These are phyloP conservation scores for Aurinia saxatilis DNA, from an alignment of 345 rosid species.

Conservation along the genomic window DNA sequence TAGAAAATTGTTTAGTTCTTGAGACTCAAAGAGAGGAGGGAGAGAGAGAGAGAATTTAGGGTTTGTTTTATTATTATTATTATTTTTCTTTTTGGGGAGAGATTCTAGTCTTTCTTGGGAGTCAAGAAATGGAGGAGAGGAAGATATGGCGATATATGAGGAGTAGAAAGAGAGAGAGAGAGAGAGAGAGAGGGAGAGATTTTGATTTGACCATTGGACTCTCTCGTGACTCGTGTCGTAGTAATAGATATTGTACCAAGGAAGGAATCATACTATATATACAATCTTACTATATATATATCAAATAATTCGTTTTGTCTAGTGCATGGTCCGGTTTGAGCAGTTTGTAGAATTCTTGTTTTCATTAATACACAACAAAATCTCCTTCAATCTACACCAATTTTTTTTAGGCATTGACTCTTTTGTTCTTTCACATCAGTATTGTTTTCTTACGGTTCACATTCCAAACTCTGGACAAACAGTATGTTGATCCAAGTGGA, in stretches of 20 bases:
- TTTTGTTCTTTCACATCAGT: no score
- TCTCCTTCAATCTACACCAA: no score
- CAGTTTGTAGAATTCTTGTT: no score
- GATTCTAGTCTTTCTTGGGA: constrained; percentile 20
- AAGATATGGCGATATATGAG: constrained; percentile 39
- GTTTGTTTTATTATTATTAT: neutral
- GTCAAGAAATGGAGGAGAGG: constrained; percentile 65
- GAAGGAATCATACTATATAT: neutral
- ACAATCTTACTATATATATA: no score
- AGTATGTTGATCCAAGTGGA: no score
- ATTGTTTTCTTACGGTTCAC: no score
- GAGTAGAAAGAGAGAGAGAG: constrained; percentile 4
- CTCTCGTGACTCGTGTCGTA: neutral
- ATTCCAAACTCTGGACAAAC: no score
- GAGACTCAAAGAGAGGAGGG: neutral
- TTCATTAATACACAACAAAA: no score
- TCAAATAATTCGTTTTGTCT: no score
- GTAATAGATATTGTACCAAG: neutral
- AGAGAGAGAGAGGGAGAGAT: neutral
- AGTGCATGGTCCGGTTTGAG: no score
- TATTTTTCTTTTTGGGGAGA: neutral
- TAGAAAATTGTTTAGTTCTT: neutral
- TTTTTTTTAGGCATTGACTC: no score
- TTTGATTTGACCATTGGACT: constrained; percentile 17
- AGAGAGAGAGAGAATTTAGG: constrained; percentile 4